phyloP scores from a whole-genome alignment of 2,329 filamentous ascomycete genomes.

The Teratosphaeria epicoccoides region DNA sequence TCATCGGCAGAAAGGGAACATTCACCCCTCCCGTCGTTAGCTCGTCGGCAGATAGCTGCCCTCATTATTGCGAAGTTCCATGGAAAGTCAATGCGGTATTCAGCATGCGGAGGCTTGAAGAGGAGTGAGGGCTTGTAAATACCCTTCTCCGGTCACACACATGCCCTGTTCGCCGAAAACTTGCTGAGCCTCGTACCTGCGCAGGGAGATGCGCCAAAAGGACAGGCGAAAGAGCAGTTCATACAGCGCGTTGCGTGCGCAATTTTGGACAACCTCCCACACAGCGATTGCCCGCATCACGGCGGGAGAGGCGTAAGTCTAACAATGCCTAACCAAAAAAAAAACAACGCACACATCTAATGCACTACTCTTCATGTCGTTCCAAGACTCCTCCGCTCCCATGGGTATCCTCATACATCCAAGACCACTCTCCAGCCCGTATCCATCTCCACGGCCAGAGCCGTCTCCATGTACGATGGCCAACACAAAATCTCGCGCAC shows the following conservation, averaged over 20 bases:
- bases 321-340: neutral
- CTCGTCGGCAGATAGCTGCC: too few relatives aligned
- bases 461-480: neutral
- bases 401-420: neutral
- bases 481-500: neutral
- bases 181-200: neutral
- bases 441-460: neutral
- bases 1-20: neutral
- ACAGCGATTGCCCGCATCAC: neutral
- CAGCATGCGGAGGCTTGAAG: too few relatives aligned
- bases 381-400: neutral
- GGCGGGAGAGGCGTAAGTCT: neutral
- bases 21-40: too few relatives aligned
- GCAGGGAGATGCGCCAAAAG: neutral
- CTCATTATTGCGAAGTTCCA: too few relatives aligned
- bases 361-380: neutral
- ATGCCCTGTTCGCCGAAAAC: neutral
- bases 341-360: neutral
- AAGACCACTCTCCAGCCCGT: neutral
- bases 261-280: neutral
- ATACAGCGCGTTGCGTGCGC: neutral
- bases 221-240: neutral
- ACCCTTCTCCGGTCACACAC: too few relatives aligned
- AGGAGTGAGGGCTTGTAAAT: too few relatives aligned
- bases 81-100: too few relatives aligned